Conservation (phyloP, 2,329 filamentous ascomycete species). For the Ophidiomyces ophidiicola region DNA sequence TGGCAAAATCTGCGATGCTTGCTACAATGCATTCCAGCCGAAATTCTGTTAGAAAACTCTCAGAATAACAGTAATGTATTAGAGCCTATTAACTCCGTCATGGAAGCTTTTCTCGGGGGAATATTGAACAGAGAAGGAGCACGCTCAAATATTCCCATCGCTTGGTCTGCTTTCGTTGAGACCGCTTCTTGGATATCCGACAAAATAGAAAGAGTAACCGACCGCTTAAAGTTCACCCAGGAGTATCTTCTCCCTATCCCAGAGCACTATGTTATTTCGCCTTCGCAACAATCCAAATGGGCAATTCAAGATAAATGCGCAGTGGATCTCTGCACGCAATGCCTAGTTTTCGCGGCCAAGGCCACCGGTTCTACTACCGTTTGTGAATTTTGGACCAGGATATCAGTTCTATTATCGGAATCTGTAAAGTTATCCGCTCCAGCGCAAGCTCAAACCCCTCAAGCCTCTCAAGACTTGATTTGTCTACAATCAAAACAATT, state of each 20-base stretch:
- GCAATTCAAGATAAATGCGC: conserved; percentile 34
- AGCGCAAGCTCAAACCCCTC: conserved; percentile 67
- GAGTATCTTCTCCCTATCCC: conserved; percentile 42
- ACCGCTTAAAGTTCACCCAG: conserved; percentile 35
- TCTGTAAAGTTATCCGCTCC: conserved; percentile 64
- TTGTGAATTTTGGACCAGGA: conserved; percentile 47
- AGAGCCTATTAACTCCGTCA: conserved; percentile 48
- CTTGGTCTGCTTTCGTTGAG: conserved; percentile 65
- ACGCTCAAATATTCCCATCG: conserved; percentile 51
- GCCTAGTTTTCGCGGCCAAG: conserved; percentile 28
- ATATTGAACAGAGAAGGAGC: conserved; percentile 64
- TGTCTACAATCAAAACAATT: conserved; percentile 56
- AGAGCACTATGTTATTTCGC: conserved; percentile 41
- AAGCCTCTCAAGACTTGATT: conserved; percentile 57
- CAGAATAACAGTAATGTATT: conserved; percentile 19
- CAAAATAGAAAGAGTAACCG: conserved; percentile 37
- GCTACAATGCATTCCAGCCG: conserved; percentile 43
- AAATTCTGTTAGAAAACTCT: conserved; percentile 30
- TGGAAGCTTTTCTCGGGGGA: conserved; percentile 57
- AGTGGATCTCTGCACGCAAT: conserved; percentile 29
- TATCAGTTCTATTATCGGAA: conserved; percentile 51
- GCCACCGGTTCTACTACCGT: conserved; percentile 39
- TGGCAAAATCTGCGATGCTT: conserved; percentile 60
- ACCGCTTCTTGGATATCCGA: conserved; percentile 45
- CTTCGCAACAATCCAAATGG: conserved; percentile 39